Evolutionary conservation across 2,329 filamentous ascomycete genomes (phyloP).

Genomic region (Nigrospora osmanthi): DNA sequence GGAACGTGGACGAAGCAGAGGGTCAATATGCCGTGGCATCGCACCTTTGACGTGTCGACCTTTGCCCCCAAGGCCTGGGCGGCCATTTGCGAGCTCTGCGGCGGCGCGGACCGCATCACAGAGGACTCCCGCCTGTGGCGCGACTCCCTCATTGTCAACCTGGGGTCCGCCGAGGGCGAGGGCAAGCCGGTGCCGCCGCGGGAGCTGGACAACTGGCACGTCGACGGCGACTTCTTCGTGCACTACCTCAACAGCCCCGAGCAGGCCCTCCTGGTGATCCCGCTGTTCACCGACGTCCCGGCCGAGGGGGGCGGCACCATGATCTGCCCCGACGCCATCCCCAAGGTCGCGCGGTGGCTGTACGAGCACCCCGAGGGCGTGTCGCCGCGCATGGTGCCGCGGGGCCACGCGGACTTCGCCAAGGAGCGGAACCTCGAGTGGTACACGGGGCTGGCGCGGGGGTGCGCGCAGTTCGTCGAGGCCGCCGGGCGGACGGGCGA

Average conservation of each 20-base stretch:
- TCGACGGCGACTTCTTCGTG: constrained; percentile 66
- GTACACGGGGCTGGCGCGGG: constrained; percentile 29
- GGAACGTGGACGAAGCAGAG: constrained; percentile 56
- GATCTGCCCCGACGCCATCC: constrained; percentile 53
- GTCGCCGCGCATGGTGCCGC: constrained; percentile 55
- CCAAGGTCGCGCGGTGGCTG: constrained; percentile 47
- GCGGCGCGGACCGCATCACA: constrained; percentile 48
- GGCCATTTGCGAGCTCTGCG: constrained; percentile 59
- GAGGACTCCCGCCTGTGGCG: constrained; percentile 48
- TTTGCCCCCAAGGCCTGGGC: constrained; percentile 61
- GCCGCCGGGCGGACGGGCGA: constrained; percentile 45
- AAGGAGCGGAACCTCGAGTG: constrained; percentile 34
- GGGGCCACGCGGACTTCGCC: constrained; percentile 38
- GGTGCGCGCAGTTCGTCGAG: constrained; percentile 40
- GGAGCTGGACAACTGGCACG: constrained; percentile 54
- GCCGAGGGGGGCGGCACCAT: constrained; percentile 56
- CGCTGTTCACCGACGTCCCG: constrained; percentile 57
- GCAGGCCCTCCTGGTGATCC: constrained; percentile 61
- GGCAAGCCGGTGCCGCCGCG: constrained; percentile 41
- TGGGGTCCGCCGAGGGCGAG: constrained; percentile 48
- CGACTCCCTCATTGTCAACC: constrained; percentile 63
- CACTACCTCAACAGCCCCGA: constrained; percentile 66
- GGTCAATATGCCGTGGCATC: constrained; percentile 57
- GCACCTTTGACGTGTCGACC: constrained; percentile 39
- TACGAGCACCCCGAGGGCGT: constrained; percentile 58